These are phyloP conservation scores for Penicillium chermesinum DNA, from an alignment of 495 filamentous ascomycete species.

Conservation along the genomic window DNA sequence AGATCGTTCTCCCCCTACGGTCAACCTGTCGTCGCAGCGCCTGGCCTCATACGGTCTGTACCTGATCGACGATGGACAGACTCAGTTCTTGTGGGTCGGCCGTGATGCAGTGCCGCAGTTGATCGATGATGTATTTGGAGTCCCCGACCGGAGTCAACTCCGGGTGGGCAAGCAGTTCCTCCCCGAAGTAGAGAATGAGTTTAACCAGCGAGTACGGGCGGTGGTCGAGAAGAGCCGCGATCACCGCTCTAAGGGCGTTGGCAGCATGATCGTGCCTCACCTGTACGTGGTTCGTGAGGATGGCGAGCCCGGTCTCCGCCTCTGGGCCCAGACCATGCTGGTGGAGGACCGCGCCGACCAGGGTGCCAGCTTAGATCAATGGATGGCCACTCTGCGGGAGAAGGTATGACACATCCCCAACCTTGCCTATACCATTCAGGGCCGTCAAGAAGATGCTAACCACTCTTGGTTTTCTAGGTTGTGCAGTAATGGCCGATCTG, in stretches of 20 bases:
- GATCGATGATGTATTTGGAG: constrained; percentile 82
- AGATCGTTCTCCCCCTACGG: constrained; percentile 80
- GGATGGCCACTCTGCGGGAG: constrained; percentile 86
- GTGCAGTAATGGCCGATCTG: constrained; percentile 18
- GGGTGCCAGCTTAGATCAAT: constrained; percentile 84
- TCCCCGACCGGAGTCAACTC: constrained; percentile 70
- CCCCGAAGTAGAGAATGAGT: constrained; percentile 87
- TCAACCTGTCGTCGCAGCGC: constrained; percentile 83
- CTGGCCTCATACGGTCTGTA: constrained; percentile 94
- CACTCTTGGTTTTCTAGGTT: constrained; percentile 13
- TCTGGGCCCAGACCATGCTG: constrained; percentile 95
- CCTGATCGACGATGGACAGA: constrained; percentile 94
- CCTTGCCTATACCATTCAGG: too few species aligned
- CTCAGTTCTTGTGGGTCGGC: constrained; percentile 96
- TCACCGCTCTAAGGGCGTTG: constrained; percentile 75
- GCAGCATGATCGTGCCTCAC: constrained; percentile 86
- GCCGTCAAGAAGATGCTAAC: constrained; percentile 2
- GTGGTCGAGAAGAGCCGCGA: constrained; percentile 90
- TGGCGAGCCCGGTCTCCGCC: constrained; percentile 86
- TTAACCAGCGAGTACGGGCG: constrained; percentile 87
- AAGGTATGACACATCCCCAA: too few species aligned
- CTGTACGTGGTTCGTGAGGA: constrained; percentile 93
- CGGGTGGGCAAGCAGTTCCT: constrained; percentile 85
- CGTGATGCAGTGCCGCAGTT: constrained; percentile 89
- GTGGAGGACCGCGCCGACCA: constrained; percentile 95